A percentile compares a stretch with the other conserved stretches of the same genome.
Evolutionary conservation across 768 basidiomycete genomes (phyloP).

Genomic region (Trametes maxima): DNA sequence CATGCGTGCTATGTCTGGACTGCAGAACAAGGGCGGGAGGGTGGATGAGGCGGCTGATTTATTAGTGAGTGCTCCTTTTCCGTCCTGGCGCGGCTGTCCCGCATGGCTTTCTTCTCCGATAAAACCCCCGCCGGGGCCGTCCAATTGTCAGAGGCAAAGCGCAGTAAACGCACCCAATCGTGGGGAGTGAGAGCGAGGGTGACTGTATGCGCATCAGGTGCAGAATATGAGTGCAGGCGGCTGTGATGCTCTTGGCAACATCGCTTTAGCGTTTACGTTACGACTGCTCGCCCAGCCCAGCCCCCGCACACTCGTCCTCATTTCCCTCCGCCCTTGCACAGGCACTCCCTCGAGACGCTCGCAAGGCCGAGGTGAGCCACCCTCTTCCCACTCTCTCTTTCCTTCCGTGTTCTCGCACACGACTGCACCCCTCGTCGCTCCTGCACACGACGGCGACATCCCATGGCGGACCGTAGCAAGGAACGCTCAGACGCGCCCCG

Average conservation of each 20-base stretch:
- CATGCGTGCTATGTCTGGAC: not conserved
- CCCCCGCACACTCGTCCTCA: not conserved
- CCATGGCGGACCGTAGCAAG: constrained; percentile 29
- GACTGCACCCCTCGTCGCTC: constrained; percentile 5
- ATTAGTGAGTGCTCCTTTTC: constrained; percentile 14
- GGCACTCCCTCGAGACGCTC: constrained; percentile 26
- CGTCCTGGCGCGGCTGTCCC: not conserved
- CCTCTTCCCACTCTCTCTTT: constrained; percentile 12
- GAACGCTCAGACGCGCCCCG: constrained; percentile 28
- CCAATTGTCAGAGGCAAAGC: too few species aligned
- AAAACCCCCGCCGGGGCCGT: too few species aligned
- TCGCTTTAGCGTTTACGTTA: constrained; percentile 10
- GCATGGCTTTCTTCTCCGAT: not conserved
- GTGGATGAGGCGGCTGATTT: constrained; percentile 16
- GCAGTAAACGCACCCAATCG: too few species aligned
- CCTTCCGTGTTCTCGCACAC: not conserved
- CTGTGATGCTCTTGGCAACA: constrained; percentile 19
- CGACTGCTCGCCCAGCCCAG: not conserved
- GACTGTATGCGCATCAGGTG: not conserved
- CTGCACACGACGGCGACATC: constrained; percentile 4
- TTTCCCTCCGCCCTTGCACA: constrained; percentile 19
- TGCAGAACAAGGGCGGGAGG: constrained; percentile 20
- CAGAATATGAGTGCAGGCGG: too few species aligned
- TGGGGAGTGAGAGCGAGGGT: not conserved
- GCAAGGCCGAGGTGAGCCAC: constrained; percentile 34